Conservation (phyloP, 2,329 filamentous ascomycete species). For the Curvularia sp. region DNA sequence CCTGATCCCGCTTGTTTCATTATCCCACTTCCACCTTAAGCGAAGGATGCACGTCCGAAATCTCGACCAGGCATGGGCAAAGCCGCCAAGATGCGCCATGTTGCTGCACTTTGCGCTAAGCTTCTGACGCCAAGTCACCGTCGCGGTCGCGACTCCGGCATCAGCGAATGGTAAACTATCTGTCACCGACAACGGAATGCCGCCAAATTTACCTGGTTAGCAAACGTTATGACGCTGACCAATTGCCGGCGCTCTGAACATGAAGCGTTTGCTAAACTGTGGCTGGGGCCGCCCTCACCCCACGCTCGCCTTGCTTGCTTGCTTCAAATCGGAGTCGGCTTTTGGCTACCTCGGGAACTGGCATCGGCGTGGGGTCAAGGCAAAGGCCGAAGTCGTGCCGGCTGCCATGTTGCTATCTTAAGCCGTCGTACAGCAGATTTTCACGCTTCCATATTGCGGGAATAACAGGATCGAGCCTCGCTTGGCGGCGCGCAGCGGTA, state of each 20-base stretch:
- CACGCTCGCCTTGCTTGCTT: neutral
- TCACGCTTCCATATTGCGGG: neutral
- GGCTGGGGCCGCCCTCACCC: neutral
- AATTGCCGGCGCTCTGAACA: constrained; percentile 4
- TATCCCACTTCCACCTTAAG: constrained; percentile 16
- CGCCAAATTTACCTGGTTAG: constrained; percentile 12
- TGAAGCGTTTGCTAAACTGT: constrained; percentile 1
- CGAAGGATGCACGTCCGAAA: constrained; percentile 19
- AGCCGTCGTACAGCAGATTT: neutral
- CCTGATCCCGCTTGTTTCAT: constrained; percentile 10
- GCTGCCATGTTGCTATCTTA: neutral
- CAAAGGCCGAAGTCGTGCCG: neutral
- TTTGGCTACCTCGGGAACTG: neutral
- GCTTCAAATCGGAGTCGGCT: neutral
- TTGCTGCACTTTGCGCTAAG: constrained; percentile 13
- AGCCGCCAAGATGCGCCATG: constrained; percentile 19
- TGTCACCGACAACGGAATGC: constrained; percentile 14
- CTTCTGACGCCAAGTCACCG: constrained; percentile 20
- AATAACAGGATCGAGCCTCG: constrained; percentile 3
- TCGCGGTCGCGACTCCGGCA: constrained; percentile 17
- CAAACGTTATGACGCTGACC: constrained; percentile 8
- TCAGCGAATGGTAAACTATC: constrained; percentile 13
- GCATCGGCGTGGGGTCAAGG: neutral
- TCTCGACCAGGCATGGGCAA: constrained; percentile 22
- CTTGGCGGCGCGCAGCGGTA: constrained; percentile 1